Percentiles rank a stretch among this genome's conserved stretches.
phyloP scores from a whole-genome alignment of 345 rosid genomes.

The Geranium rotundifolium region DNA sequence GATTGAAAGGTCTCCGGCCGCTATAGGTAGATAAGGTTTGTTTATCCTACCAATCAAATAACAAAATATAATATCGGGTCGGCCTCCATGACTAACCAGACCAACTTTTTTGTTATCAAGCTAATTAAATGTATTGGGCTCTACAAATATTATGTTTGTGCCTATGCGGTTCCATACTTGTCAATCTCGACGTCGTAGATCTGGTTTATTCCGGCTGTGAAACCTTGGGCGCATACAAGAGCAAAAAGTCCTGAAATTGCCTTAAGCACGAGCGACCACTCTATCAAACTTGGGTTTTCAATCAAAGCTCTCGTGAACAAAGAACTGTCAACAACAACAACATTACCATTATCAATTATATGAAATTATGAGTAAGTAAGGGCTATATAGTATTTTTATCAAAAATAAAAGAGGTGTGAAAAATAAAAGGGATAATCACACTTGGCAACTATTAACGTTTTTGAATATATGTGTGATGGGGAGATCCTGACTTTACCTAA shows the following conservation, averaged over 20 bases:
- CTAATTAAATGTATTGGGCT: too few species aligned
- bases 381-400: too few species aligned
- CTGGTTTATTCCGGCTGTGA: constrained; percentile 93
- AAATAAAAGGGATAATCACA: too few species aligned
- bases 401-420: too few species aligned
- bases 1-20: constrained; percentile 93
- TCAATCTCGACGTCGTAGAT: constrained; percentile 89
- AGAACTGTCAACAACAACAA: constrained; percentile 43
- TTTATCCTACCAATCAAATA: constrained; percentile 61
- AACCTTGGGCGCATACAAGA: constrained; percentile 83
- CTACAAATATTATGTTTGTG: too few species aligned
- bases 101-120: too few species aligned
- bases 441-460: too few species aligned
- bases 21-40: constrained; percentile 92
- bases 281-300: constrained; percentile 68
- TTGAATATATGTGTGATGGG: too few species aligned
- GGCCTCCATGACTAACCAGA: too few species aligned
- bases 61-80: too few species aligned
- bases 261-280: constrained; percentile 70
- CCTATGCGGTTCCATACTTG: constrained; percentile 47
- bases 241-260: constrained; percentile 78
- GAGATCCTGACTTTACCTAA: too few species aligned
- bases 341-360: background rate
- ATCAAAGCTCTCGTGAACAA: constrained; percentile 78
- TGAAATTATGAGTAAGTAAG: too few species aligned